Evolutionary conservation across 1,139 yeast genomes (phyloP), one percentile per base, ranked within the genome.

Genomic region (Suhomyces chickasaworum): DNA sequence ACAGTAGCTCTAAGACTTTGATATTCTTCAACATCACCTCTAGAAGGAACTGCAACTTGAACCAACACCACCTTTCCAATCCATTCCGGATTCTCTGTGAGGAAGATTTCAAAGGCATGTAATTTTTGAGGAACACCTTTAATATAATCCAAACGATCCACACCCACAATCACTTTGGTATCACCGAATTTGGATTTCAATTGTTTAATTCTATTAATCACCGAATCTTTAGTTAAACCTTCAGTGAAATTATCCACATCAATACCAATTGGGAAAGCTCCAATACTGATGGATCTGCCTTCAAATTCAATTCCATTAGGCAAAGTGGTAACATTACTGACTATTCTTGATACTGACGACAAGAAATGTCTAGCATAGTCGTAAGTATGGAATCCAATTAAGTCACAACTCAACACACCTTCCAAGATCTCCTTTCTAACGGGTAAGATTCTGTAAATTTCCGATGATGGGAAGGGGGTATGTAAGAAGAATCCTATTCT

Each of bases 1-100:
- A 95, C 98, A 7, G 89, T 90, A 4, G 97, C 90, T 52, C 99
- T 78, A 55, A 95, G 73, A 58, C 89, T 86, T 63, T 93, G 99
- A 66, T 95, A 95, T 64, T 95, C 99, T 68, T 95, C 99, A 22
- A 95, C 99, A 58, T 93, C 99, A 41, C 97, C 98, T 58, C 99
- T 80, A 20, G 96, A 87, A 9, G 99, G 99, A 13, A 95, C 98
- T 0, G 99, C 99, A 30, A 95, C 95, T 66, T 95, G 99, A 5
- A 95, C 95, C 44, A 95, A 73, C 1, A 95, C 93, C 16, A 91
- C 97, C 66, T 93, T 95, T 5, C 99, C 99, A 40, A 90, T 89
- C 97, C 97, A 95, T 68, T 91, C 97, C 0, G 99, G 99, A 64
- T 95, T 95, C 59, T 89, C 96, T 38, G 84, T 83, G 46, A 95